Evolutionary conservation across 106 monocot species (phyloP), one percentile per base, ranked within the genome.

Genomic region (Vanilla planifolia): DNA sequence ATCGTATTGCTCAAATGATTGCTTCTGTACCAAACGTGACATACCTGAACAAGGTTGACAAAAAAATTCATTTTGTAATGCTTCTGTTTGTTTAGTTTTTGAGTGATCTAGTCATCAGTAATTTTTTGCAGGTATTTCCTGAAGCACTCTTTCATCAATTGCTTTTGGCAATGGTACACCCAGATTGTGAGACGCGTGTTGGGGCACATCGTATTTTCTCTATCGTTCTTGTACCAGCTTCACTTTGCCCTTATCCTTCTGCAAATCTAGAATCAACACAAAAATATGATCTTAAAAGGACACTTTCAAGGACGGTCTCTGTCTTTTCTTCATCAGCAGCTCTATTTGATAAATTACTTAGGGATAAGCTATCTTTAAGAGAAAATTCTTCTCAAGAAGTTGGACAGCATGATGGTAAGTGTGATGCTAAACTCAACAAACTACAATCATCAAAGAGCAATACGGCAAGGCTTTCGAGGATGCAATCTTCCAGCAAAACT

Each of bases 291-390:
- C 42, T 79, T 60, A 62, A 33, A 46, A 76, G 79, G 63, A 88
- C 83, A 23, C 76, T 88, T 33, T 83, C 88, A 23, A 79, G 79
- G 67, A 88, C 79, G 29, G 83, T 83, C 41, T 88, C 83, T 28
- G 83, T 83, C 57, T 88, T 88, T 77, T 88, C 88, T 62, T 83
- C 88, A 74, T 88, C 88, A 68, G 88, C 88, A 67, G 79, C 82
- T 71, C 64, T 84, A 42, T 80, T 85, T 46, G 69, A 76, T 13
- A 85, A 85, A 48, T 40, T 76, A 59, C 79, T 32, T 55, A 72
- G 65, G 43, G 70, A 80, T 19, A 85, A 73, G 52, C 23, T n/a
- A 50, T 37, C 68, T 23, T 51, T 68, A 14, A 66, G 48, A 45
- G 78, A 70, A 37, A 66, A 29, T 65, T 1, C 46, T 44, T 40